Evolutionary conservation across 2,329 filamentous ascomycete species (phyloP), one percentile per base, ranked within the genome.

Genomic region (Fusarium subtropicale): DNA sequence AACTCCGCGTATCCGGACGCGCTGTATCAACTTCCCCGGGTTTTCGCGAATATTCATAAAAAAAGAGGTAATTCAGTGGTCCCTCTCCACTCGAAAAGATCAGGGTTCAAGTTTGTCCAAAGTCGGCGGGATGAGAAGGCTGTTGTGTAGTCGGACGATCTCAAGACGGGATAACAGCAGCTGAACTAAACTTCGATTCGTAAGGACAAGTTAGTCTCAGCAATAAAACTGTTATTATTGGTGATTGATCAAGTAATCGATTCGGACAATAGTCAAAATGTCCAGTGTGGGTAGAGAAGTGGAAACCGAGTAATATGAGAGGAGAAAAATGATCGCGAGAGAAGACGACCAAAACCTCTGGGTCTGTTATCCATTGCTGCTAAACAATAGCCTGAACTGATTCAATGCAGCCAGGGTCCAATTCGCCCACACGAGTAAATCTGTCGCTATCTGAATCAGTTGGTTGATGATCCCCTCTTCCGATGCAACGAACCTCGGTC

Each of bases 401-500:
- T 52, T 31, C 55, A 60, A 60, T 34, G 56, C 10, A 47, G 24
- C 60, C 31, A 38, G 51, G 48, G 22, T 24, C 47, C 30, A 15
- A 15, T 36, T 56, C 44, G 30, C 33, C 30, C 55, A 55, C 30
- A 34, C 42, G 33, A 30, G 31, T 36, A 31, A 36, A 26, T 50
- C 42, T 18, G 39, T 60, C 51, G 39, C 22, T 36, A 48, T 53
- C 59, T 46, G 26, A 22, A 38, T 64, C 52, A 20, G 22, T 52
- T 28, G 42, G 26, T 45, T 44, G 41, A 47, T 47, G 22, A 66
- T 62, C 54, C 55, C 61, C 47, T 61, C 56, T 39, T 41, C 41
- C 39, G 30, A 62, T 66, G 51, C 46, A 66, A 66, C 46, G 34
- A 50, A 22, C 64, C 64, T 64, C 57, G 64, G 64, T 53, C 64